Conservation (phyloP, 495 filamentous ascomycete genomes). For the Podospora conica region DNA sequence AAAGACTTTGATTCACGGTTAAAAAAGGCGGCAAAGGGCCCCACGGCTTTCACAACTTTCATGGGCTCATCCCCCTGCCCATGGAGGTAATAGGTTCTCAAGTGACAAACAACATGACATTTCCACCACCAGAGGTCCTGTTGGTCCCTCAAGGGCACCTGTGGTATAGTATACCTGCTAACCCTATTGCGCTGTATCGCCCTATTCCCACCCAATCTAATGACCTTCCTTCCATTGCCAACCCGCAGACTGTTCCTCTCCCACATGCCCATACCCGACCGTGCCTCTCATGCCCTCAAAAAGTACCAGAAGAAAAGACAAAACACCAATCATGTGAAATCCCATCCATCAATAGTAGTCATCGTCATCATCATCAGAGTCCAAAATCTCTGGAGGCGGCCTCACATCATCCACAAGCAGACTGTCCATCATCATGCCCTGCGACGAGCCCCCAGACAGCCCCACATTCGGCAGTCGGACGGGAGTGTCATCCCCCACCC, state of each 20-base stretch:
- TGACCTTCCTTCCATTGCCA: background rate
- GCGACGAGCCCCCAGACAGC: conserved; percentile 28
- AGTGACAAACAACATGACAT: background rate
- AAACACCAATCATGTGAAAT: background rate
- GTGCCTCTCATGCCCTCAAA: background rate
- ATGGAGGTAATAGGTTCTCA: too few relatives aligned
- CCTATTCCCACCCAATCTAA: background rate
- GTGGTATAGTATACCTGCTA: too few relatives aligned
- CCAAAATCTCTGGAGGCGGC: conserved; percentile 36
- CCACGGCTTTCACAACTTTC: background rate
- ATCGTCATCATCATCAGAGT: conserved; percentile 33
- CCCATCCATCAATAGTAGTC: background rate
- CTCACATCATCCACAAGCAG: conserved; percentile 44
- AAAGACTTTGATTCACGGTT: background rate
- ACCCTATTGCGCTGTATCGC: background rate
- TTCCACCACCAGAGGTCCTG: background rate
- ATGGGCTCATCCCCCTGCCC: too few relatives aligned
- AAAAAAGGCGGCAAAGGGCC: background rate
- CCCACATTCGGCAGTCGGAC: background rate
- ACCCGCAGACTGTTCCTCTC: background rate
- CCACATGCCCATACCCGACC: background rate
- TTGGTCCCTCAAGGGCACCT: background rate
- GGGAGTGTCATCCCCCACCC: conserved; percentile 9
- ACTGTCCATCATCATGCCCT: conserved; percentile 48
- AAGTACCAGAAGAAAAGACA: background rate